These are phyloP conservation scores for Phytopythium chamaehyphon DNA, from an alignment of 352 stramenopile genomes.

Conservation along the genomic window DNA sequence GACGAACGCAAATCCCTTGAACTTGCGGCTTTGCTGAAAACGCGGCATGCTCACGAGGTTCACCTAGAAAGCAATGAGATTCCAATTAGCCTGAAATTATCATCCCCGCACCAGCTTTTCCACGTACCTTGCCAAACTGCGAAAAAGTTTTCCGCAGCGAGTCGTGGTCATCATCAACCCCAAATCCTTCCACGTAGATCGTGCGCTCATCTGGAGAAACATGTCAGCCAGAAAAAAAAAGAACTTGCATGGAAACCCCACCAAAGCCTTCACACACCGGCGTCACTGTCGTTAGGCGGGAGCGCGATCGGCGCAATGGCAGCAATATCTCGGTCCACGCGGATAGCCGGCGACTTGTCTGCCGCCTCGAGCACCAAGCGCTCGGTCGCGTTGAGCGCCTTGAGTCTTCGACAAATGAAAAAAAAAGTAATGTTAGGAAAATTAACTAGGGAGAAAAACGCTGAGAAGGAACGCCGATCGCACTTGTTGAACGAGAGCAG, in stretches of 20 bases:
- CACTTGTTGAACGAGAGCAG: conserved; percentile 75
- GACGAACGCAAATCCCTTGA: conserved; percentile 84
- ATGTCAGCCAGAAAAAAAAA: neutral
- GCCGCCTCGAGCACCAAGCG: conserved; percentile 54
- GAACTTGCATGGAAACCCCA: neutral
- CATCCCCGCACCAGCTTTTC: neutral
- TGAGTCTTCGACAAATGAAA: conserved; percentile 7
- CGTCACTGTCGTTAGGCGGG: conserved; percentile 22
- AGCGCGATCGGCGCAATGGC: conserved; percentile 44
- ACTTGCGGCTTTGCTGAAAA: conserved; percentile 57
- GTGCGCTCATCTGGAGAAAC: conserved; percentile 32
- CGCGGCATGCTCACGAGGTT: conserved; percentile 74
- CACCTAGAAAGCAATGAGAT: conserved; percentile 22
- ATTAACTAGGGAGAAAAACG: too few species aligned
- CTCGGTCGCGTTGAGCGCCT: conserved; percentile 50
- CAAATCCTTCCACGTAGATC: conserved; percentile 77
- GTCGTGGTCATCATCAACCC: conserved; percentile 56
- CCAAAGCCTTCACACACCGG: conserved; percentile 1
- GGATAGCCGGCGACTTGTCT: conserved; percentile 46
- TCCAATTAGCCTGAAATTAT: too few species aligned
- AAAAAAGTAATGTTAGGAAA: too few species aligned
- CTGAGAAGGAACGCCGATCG: too few species aligned
- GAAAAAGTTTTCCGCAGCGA: conserved; percentile 52
- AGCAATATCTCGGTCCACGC: conserved; percentile 28
- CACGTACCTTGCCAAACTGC: conserved; percentile 52